A percentile compares a stretch with the other conserved stretches of the same genome.
Conservation (phyloP, 257 asterid species). For the Galeopsis tetrahit region DNA sequence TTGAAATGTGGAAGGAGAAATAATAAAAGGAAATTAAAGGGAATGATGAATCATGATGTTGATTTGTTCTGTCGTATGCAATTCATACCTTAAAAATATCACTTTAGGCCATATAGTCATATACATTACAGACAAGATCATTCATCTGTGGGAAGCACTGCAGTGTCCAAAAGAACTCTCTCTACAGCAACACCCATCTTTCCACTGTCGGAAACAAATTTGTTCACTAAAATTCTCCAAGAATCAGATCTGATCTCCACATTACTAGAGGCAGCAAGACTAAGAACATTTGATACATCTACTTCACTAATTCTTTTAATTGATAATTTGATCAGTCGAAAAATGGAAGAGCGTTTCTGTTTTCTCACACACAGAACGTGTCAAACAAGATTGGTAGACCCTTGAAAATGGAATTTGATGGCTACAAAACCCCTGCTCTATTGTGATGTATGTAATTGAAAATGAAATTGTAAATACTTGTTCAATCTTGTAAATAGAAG, state of each 20-base stretch:
- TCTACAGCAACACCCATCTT: conserved; percentile 31
- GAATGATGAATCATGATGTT: too few relatives aligned
- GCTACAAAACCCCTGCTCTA: neutral
- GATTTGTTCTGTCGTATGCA: too few relatives aligned
- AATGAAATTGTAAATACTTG: conserved; percentile 3
- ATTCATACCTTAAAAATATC: too few relatives aligned
- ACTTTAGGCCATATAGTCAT: neutral
- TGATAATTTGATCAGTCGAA: conserved; percentile 40
- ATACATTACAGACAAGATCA: neutral
- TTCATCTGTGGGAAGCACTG: neutral
- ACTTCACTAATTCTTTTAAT: conserved; percentile 40
- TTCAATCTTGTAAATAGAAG: neutral
- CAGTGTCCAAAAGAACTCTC: conserved; percentile 33
- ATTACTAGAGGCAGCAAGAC: conserved; percentile 48
- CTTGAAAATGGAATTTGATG: neutral
- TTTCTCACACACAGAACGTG: conserved; percentile 53
- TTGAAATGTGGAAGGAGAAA: too few relatives aligned
- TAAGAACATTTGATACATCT: conserved; percentile 53
- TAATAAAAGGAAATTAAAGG: too few relatives aligned
- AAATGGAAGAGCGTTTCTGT: conserved; percentile 61
- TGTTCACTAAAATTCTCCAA: conserved; percentile 50
- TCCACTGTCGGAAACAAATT: conserved; percentile 35
- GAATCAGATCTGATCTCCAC: conserved; percentile 37
- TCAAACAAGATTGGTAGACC: conserved; percentile 45
- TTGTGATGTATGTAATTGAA: neutral